Conservation (phyloP, 371 early-diverging fungal species). For the Phascolomyces articulosus region DNA sequence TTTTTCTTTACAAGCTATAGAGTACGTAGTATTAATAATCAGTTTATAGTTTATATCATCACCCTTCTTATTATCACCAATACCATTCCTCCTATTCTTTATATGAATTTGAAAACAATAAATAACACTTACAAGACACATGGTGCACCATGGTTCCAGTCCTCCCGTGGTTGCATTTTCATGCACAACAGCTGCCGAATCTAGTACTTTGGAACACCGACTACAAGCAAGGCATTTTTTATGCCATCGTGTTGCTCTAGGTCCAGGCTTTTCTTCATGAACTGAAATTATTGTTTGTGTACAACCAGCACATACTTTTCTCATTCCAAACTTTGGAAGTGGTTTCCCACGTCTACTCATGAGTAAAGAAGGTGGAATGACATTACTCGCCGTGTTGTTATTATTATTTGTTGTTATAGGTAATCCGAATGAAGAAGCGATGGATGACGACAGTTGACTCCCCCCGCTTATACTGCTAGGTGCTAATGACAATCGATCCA, state of each 20-base stretch:
- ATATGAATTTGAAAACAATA: neutral
- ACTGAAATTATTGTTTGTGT: conserved; percentile 36
- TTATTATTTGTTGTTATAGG: neutral
- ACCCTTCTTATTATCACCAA: too few relatives aligned
- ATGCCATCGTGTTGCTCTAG: conserved; percentile 48
- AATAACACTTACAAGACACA: conserved; percentile 41
- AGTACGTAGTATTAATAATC: too few relatives aligned
- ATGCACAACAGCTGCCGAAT: conserved; percentile 41
- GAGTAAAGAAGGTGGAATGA: conserved; percentile 30
- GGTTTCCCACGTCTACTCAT: conserved; percentile 41
- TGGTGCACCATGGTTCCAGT: conserved; percentile 38
- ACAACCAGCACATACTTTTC: conserved; percentile 43
- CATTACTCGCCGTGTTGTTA: too few relatives aligned
- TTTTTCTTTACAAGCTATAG: conserved; percentile 6
- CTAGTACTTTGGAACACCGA: conserved; percentile 39
- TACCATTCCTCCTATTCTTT: too few relatives aligned
- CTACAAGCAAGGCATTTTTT: conserved; percentile 38
- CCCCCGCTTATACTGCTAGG: neutral
- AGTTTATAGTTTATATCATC: too few relatives aligned
- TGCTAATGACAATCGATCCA: conserved; percentile 6
- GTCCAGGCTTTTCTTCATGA: conserved; percentile 50
- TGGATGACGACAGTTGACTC: neutral
- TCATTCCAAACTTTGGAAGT: conserved; percentile 40
- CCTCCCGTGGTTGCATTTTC: conserved; percentile 20
- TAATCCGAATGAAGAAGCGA: conserved; percentile 1